phyloP scores from a whole-genome alignment of 495 filamentous ascomycete genomes.

The Podospora australis region DNA sequence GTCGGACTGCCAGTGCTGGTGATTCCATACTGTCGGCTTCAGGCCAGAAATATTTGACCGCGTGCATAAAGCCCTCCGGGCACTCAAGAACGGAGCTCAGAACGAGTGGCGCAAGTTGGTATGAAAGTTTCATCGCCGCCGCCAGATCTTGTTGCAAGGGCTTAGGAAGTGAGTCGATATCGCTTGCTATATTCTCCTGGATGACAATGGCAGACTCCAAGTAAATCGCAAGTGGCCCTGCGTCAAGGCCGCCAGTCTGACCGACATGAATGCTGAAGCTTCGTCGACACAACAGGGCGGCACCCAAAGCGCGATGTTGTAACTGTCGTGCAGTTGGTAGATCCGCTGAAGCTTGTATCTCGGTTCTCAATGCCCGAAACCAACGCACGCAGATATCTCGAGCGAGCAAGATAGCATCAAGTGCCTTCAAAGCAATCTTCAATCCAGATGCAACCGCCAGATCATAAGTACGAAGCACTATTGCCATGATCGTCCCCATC shows the following conservation, averaged over 20 bases:
- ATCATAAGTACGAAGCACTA: constrained; percentile 25
- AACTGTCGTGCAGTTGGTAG: constrained; percentile 27
- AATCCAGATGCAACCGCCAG: constrained; percentile 4
- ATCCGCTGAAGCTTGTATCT: constrained; percentile 37
- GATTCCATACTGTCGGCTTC: constrained; percentile 9
- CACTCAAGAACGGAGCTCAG: constrained; percentile 18
- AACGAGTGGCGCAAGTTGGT: constrained; percentile 30
- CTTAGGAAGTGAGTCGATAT: constrained; percentile 25
- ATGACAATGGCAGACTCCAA: constrained; percentile 33
- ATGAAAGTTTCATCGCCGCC: constrained; percentile 42
- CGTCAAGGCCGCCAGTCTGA: constrained; percentile 2
- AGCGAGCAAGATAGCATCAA: constrained; percentile 7
- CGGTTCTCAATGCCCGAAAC: constrained; percentile 38
- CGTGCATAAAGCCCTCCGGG: constrained; percentile 25
- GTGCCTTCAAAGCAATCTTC: neutral
- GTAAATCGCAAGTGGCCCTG: constrained; percentile 17
- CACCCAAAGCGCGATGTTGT: constrained; percentile 38
- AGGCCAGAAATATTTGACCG: constrained; percentile 20
- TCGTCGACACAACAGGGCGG: constrained; percentile 44
- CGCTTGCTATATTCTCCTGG: constrained; percentile 33
- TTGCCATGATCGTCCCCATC: constrained; percentile 44
- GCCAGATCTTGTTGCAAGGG: constrained; percentile 32
- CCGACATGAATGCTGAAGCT: constrained; percentile 36
- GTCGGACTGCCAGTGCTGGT: neutral
- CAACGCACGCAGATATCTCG: constrained; percentile 31